Base-by-base conservation (phyloP, 1,139 yeast species). In the Wickerhamomyces sp. region DNA sequence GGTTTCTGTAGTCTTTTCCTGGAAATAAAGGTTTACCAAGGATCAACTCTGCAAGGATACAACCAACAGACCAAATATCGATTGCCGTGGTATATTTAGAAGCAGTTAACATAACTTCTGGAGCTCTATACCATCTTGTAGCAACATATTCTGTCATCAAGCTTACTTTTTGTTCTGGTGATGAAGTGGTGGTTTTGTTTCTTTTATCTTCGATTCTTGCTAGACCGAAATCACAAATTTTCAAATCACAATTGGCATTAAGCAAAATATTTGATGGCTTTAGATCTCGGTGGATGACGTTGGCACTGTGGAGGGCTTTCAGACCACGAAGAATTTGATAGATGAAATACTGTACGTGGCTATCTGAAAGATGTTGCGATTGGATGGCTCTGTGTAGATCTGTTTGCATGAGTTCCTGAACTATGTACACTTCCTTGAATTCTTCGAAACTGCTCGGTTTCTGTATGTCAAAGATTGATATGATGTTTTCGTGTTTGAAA, bases 201-300 rank as follows among this genome's bases (percentile, higher is more conserved):
- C 86, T 83, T 52, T 83, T 85, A 21, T 96, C 95, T 26, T 80
- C 61, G 3, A 87, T 84, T 38, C 97, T 70, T 2, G 96, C 94
- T 29, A 89, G 68, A 0, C 97, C 97, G 62, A 89, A 89, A 60
- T 89, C 97, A 59, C 96, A 87, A 28, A 89, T 77, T 56, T 89
- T 89, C 49, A 89, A 68, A 62, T 88, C 96, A 62, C 97, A 89
- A 55, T 88, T 87, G 21, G 94, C 80, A 54, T 89, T 89, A 28
- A 89, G 63, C 38, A 89, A 67, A 40, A 89, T 63, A 59, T 89
- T 89, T 16, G 89, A 78, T 4, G 97, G 97, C 59, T 89, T 89
- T 47, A 89, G 66, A 56, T 89, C 97, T 41, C 97, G 72, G 56
- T 89, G 97, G 40, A 89, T 73, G 22, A 89, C 70, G 59, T 78